These are phyloP conservation scores for Medicago ruthenica DNA, from an alignment of 306 rosid genomes.

Conservation along the genomic window DNA sequence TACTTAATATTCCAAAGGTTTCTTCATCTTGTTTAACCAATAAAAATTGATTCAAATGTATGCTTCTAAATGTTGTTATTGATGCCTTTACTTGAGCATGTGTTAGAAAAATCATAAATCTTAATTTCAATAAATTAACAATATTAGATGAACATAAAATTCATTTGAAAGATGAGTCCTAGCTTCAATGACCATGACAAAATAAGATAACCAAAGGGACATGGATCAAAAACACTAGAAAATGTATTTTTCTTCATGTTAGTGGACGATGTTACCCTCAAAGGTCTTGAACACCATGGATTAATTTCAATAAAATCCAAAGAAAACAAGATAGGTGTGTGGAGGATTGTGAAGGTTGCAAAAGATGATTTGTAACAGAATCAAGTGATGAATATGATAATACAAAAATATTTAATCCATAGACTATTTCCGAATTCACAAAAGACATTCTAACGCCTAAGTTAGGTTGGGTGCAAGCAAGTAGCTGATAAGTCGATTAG, in stretches of 20 bases:
- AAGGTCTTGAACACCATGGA: slow-evolving; percentile 59
- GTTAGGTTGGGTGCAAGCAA: no score
- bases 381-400: slow-evolving; percentile 91
- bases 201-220: slow-evolving; percentile 80
- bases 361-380: slow-evolving; percentile 52
- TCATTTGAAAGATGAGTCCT: no score
- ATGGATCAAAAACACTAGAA: slow-evolving; percentile 67
- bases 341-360: slow-evolving; percentile 73
- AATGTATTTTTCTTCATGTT: slow-evolving; percentile 76
- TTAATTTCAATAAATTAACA: no score
- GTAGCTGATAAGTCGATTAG: no score
- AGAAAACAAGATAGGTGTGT: slow-evolving; percentile 64
- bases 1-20: no score
- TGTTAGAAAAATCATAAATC: no score
- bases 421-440: slow-evolving; percentile 79
- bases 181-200: slow-evolving; percentile 87
- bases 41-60: no score
- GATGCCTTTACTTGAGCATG: no score
- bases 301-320: slow-evolving; percentile 48
- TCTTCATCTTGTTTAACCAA: no score
- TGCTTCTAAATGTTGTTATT: no score
- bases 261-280: slow-evolving; percentile 68
- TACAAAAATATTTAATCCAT: slow-evolving; percentile 84
- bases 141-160: no score
- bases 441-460: no score